Base-by-base conservation (phyloP, 192 early-diverging fungal species). In the Podila minutissima region DNA sequence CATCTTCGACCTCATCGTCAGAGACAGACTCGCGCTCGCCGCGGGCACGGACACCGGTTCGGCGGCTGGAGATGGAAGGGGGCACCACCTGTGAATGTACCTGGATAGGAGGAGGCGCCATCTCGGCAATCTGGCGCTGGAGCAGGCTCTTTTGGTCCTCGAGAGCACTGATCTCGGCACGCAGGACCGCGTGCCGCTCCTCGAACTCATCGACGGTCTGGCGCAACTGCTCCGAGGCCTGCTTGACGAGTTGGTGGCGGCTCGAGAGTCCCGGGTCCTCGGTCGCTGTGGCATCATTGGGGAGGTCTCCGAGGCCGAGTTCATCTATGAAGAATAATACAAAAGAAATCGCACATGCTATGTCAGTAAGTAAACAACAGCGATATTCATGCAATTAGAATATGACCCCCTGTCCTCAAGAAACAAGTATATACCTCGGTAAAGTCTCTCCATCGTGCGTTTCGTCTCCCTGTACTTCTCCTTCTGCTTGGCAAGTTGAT, bases 161-260 rank as follows among this genome's bases (percentile, higher is more conserved):
- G 6, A 78, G 69, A 20, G n/a, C 24, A 15, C 37, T 19, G 17
- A 71, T 63, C n/a, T 79, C 76, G 15, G 62, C 26, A 32, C 62
- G 50, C 5, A 79, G 41, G 0, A 38, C 53, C 4, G 51, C 26
- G 17, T 38, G 62, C 13, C 72, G 76, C 1, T 57, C 32, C 66
- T 63, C 67, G 53, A 31, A 41, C 50, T 72, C 76, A 4, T 79
- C 76, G 13, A 79, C 12, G 10, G 55, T 50, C 46, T 72, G 76
- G 5, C 65, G 64, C 7, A 79, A 61, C 15, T 72, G 66, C 20
- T 62, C 70, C 5, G 76, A 35, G 22, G 76, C 69, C 51, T 79
- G 5, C 69, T 37, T 37, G 35, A 71, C 55, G 10, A 71, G 41
- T 15, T 51, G 28, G 41, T 66, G 50, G 19, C 63, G 73, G 15